phyloP scores from a whole-genome alignment of 2,329 filamentous ascomycete species.

The Talaromyces albobiverticillius region DNA sequence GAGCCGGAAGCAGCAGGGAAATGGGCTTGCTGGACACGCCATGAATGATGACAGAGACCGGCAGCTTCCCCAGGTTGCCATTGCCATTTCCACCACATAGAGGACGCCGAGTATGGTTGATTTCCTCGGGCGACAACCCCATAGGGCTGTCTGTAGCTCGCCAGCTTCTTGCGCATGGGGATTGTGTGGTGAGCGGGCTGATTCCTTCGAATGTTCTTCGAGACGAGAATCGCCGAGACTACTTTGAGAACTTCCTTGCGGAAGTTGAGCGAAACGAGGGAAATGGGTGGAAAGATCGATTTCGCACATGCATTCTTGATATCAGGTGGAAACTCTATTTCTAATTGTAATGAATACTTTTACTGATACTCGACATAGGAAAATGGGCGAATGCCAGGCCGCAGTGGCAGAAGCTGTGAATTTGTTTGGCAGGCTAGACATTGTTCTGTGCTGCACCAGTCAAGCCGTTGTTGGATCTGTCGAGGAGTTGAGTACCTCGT shows the following conservation, averaged over 20 bases:
- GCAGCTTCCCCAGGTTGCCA: constrained; percentile 38
- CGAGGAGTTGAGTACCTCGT: constrained; percentile 77
- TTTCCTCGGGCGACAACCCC: constrained; percentile 82
- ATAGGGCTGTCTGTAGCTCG: constrained; percentile 79
- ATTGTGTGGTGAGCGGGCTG: constrained; percentile 83
- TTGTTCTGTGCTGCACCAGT: constrained; percentile 83
- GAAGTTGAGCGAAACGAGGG: constrained; percentile 58
- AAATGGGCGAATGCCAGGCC: constrained; percentile 71
- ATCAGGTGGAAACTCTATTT: constrained; percentile 42
- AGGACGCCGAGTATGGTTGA: constrained; percentile 82
- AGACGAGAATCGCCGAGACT: constrained; percentile 69
- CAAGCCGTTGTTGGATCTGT: constrained; percentile 88
- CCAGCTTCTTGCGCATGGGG: constrained; percentile 82
- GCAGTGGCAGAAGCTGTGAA: constrained; percentile 83
- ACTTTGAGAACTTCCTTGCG: constrained; percentile 76
- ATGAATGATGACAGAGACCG: constrained; percentile 36
- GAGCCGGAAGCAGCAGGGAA: neutral
- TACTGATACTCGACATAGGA: constrained; percentile 33
- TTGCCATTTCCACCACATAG: constrained; percentile 59
- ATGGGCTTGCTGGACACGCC: constrained; percentile 22
- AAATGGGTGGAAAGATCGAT: constrained; percentile 76
- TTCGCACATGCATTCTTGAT: constrained; percentile 61
- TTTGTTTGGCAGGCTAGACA: constrained; percentile 82
- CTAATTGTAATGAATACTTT: neutral
- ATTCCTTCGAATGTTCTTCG: constrained; percentile 72